Conservation (phyloP, 1,139 yeast species). For the Suhomyces bokatorum region DNA sequence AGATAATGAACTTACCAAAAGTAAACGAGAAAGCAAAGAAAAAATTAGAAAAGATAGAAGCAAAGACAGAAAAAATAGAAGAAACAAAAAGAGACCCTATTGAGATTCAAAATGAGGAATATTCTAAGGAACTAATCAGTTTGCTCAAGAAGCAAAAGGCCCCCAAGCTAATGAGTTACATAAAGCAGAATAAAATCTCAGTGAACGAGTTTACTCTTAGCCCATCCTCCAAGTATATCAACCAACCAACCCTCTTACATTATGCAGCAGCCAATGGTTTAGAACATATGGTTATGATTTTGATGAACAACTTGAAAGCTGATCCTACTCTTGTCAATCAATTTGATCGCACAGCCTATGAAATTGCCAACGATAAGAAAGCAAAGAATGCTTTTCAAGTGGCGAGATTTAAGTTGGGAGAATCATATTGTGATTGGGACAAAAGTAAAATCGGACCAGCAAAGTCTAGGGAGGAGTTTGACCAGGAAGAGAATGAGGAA, state of each 20-base stretch:
- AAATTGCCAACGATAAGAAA: slow-evolving; percentile 47
- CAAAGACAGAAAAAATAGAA: background rate
- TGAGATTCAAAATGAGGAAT: slow-evolving; percentile 36
- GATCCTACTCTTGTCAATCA: slow-evolving; percentile 62
- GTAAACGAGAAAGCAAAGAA: slow-evolving; percentile 33
- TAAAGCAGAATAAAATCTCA: slow-evolving; percentile 57
- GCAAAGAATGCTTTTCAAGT: slow-evolving; percentile 64
- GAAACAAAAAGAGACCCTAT: slow-evolving; percentile 25
- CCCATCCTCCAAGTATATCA: slow-evolving; percentile 53
- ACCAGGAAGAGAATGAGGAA: slow-evolving; percentile 37
- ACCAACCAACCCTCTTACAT: slow-evolving; percentile 76
- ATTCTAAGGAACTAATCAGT: slow-evolving; percentile 57
- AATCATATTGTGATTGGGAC: slow-evolving; percentile 67
- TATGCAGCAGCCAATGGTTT: slow-evolving; percentile 72
- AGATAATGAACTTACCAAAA: slow-evolving; percentile 57
- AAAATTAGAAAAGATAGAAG: slow-evolving; percentile 13
- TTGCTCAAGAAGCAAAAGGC: slow-evolving; percentile 75
- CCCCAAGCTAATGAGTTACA: slow-evolving; percentile 65
- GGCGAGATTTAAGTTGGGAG: slow-evolving; percentile 69
- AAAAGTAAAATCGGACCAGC: slow-evolving; percentile 67
- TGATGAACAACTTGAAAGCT: slow-evolving; percentile 66
- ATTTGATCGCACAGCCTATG: slow-evolving; percentile 65
- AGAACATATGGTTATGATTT: slow-evolving; percentile 63
- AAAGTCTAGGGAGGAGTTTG: slow-evolving; percentile 62
- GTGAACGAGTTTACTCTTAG: slow-evolving; percentile 50